Base-by-base conservation (phyloP, 257 asterid species). In the Plantago elongata region DNA sequence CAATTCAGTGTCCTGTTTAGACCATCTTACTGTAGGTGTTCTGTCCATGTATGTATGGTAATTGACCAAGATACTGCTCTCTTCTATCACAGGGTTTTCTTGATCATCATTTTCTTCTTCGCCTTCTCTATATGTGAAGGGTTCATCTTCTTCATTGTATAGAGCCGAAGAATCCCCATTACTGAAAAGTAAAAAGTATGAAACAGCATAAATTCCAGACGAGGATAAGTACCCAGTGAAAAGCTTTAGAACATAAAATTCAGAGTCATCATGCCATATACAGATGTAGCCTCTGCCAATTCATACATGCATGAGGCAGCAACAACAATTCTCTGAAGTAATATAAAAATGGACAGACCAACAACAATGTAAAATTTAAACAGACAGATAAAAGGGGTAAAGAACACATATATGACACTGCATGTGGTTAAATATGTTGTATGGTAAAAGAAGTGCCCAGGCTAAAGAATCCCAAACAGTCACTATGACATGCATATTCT, bases 1-100 rank as follows among this genome's bases (percentile, higher is more conserved):
- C 72, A 83, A 68, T 69, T 89, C 94, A 9, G 96, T 89, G 56
- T 89, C 97, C 80, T 82, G 82, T 73, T 89, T 81, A 50, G 95
- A 74, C 99, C 99, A 93, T 81, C 87, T 75, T 54, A 60, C 58
- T 46, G 67, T 67, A 46, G 91, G 91, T 64, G 94, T 79, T 68
- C 48, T 89, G 64, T 83, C 77, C 99, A 89, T 89, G 69, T 77
- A 75, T 45, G 91, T 76, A 56, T 87, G 97, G 70, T 93, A 89
- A 78, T 89, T 93, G 78, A 34, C 8, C 40, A 77, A 81, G 79
- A 57, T 74, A 50, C 74, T 34, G 45, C 65, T 66, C 43, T 91
- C 97, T 62, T 80, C 78, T 67, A 56, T 77, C 64, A 7, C 10
- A 51, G 74, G 72, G n/a, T 27, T 67, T 48, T 30, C 83, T 60